phyloP scores from a whole-genome alignment of 345 rosid genomes.

The Litchi chinensis region DNA sequence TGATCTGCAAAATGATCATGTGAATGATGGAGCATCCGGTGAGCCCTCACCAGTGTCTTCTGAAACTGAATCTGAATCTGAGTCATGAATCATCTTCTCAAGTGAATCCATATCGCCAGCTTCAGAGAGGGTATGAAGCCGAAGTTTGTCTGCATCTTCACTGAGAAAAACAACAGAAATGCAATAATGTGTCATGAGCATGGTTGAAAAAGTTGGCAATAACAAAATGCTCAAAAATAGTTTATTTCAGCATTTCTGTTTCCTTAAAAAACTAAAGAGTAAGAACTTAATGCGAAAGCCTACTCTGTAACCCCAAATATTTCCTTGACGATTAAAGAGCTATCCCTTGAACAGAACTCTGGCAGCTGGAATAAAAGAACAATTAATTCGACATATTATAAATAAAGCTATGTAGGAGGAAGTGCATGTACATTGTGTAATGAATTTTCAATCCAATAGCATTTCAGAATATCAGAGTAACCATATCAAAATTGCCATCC shows the following conservation, averaged over 20 bases:
- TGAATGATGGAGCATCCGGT: constrained; percentile 22
- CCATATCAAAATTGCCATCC: constrained; percentile 5
- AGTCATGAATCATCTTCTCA: constrained; percentile 75
- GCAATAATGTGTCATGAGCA: constrained; percentile 10
- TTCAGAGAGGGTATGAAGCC: constrained; percentile 74
- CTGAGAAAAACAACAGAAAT: constrained; percentile 35
- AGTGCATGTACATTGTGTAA: neutral
- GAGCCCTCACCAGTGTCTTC: constrained; percentile 43
- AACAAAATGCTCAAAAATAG: neutral
- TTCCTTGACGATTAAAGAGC: constrained; percentile 84
- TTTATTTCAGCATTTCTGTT: neutral
- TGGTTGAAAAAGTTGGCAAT: neutral
- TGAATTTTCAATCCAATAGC: neutral
- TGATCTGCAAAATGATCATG: neutral
- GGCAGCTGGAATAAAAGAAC: constrained; percentile 62
- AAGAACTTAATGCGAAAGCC: constrained; percentile 25
- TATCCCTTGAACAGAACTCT: constrained; percentile 79
- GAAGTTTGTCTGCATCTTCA: constrained; percentile 80
- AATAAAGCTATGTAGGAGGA: neutral
- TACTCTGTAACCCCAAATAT: constrained; percentile 96
- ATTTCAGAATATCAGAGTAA: constrained; percentile 4
- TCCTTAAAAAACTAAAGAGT: neutral
- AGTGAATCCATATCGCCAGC: constrained; percentile 85
- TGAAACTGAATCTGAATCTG: constrained; percentile 62
- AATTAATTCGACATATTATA: constrained; percentile 2